Evolutionary conservation across 352 stramenopile species (phyloP).

Genomic region (Globisporangium parvum): DNA sequence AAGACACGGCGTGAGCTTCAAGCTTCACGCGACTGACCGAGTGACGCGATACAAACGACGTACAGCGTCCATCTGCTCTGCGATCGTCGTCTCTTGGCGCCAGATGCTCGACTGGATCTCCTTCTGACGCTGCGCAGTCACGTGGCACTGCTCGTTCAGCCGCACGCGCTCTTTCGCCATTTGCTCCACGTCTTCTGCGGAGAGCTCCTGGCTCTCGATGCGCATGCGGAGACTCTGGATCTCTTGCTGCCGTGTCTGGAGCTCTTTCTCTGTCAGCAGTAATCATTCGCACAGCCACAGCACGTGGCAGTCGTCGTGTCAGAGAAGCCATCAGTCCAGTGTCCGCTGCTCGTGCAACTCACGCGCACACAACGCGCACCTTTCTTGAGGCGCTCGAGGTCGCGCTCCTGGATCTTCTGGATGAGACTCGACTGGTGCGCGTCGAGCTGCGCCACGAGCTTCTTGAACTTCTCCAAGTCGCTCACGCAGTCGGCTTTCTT

Average conservation of each 20-base stretch:
- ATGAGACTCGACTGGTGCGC: conserved; percentile 72
- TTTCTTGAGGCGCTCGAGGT: conserved; percentile 66
- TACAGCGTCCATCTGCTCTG: conserved; percentile 59
- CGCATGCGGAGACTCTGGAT: conserved; percentile 54
- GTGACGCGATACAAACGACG: conserved; percentile 12
- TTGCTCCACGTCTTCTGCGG: conserved; percentile 67
- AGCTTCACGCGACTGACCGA: too few relatives aligned
- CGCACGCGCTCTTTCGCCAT: conserved; percentile 60
- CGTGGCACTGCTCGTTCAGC: conserved; percentile 67
- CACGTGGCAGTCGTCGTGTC: not conserved
- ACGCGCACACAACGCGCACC: conserved; percentile 31
- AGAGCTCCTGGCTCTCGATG: conserved; percentile 78
- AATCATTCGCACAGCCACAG: not conserved
- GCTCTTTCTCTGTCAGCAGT: conserved; percentile 34
- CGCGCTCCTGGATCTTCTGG: conserved; percentile 85
- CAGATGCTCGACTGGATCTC: conserved; percentile 52
- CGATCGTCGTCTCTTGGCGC: conserved; percentile 61
- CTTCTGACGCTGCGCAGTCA: conserved; percentile 59
- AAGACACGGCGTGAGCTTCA: not conserved
- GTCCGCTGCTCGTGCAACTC: not conserved
- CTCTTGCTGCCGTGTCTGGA: conserved; percentile 43
- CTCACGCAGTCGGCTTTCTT: conserved; percentile 84
- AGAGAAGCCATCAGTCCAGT: not conserved
- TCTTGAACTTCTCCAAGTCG: conserved; percentile 91
- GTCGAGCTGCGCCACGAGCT: conserved; percentile 81